phyloP scores from a whole-genome alignment of 164 flowering plant species.

The Houttuynia cordata region DNA sequence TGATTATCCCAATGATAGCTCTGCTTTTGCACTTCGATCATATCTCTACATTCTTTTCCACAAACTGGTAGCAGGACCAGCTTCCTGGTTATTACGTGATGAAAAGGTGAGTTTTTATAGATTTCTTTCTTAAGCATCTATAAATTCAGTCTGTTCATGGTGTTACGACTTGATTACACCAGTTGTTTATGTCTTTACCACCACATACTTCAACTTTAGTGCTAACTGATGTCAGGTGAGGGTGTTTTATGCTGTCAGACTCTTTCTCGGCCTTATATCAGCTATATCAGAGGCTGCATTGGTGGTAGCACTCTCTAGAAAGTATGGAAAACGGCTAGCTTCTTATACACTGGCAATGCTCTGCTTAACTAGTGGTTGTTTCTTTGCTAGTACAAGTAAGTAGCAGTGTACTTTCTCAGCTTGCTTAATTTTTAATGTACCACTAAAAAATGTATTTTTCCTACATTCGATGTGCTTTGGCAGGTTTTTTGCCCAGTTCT shows the following conservation, averaged over 20 bases:
- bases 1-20: slow-evolving; percentile 37
- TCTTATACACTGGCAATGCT: slow-evolving; percentile 89
- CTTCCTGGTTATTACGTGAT: slow-evolving; percentile 62
- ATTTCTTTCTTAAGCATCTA: slow-evolving; percentile 6
- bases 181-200: not conserved
- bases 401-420: not conserved
- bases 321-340: slow-evolving; percentile 89
- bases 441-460: not conserved
- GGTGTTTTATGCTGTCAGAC: slow-evolving; percentile 87
- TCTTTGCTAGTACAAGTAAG: slow-evolving; percentile 97
- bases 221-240: slow-evolving; percentile 46
- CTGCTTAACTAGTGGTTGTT: slow-evolving; percentile 93
- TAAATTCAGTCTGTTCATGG: slow-evolving; percentile 1
- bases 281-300: slow-evolving; percentile 60
- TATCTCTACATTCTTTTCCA: slow-evolving; percentile 78
- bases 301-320: slow-evolving; percentile 82
- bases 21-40: slow-evolving; percentile 83
- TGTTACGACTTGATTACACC: not conserved
- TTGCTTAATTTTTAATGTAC: not conserved
- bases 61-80: slow-evolving; percentile 69
- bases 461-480: slow-evolving; percentile 3
- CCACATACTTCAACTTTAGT: not conserved
- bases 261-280: slow-evolving; percentile 75
- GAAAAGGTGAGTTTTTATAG: slow-evolving; percentile 50
- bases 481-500: slow-evolving; percentile 98